These are phyloP conservation scores for Salix exigua DNA, from an alignment of 345 rosid species.

Conservation along the genomic window DNA sequence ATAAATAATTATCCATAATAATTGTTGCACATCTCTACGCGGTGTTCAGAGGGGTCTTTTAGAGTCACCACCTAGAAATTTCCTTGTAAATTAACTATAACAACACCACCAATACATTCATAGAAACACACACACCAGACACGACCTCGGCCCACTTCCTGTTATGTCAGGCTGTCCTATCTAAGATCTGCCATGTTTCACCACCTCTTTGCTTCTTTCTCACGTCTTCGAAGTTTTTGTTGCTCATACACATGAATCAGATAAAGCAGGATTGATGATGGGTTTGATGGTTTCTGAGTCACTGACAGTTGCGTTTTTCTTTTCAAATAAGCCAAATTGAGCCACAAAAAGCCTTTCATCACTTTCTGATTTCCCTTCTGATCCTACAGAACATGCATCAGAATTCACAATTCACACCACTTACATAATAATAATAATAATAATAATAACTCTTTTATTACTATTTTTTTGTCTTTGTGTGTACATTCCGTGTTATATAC, in stretches of 20 bases:
- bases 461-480: not conserved
- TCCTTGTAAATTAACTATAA: too few species aligned
- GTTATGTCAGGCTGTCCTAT: conserved; percentile 2
- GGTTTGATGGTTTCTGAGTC: conserved; percentile 37
- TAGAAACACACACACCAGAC: not conserved
- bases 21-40: too few species aligned
- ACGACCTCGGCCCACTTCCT: not conserved
- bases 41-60: too few species aligned
- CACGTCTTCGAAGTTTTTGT: conserved; percentile 44
- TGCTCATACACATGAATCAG: not conserved
- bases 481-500: not conserved
- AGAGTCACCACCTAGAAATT: too few species aligned
- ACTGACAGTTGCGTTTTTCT: conserved; percentile 20
- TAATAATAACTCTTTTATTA: not conserved
- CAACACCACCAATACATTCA: too few species aligned
- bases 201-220: conserved; percentile 49
- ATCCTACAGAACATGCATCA: conserved; percentile 25
- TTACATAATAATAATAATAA: too few species aligned
- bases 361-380: conserved; percentile 16
- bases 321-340: conserved; percentile 7
- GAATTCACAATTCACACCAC: not conserved
- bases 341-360: conserved; percentile 16
- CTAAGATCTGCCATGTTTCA: conserved; percentile 11
- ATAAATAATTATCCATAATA: too few species aligned
- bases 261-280: conserved; percentile 27